Conservation (phyloP, 331 rosid genomes). For the Malus hybrid region DNA sequence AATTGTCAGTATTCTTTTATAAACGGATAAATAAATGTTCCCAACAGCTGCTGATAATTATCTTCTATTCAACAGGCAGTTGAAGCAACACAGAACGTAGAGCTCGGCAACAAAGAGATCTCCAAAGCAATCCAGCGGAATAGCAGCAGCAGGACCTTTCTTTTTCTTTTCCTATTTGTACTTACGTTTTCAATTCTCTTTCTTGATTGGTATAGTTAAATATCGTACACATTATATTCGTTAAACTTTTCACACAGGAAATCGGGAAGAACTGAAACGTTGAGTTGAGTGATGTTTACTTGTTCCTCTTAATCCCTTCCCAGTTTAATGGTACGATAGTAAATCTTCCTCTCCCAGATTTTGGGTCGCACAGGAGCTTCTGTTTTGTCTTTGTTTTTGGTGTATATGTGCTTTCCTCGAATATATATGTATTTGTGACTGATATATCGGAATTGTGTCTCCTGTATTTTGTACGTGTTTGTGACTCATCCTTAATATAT, state of each 20-base stretch:
- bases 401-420: too few relatives aligned
- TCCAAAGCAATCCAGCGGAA: constrained; percentile 82
- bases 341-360: too few relatives aligned
- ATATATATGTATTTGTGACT: too few relatives aligned
- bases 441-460: too few relatives aligned
- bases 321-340: too few relatives aligned
- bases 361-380: too few relatives aligned
- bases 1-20: neutral
- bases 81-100: constrained; percentile 84
- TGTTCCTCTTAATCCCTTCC: neutral
- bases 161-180: constrained; percentile 75
- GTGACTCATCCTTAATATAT: too few relatives aligned
- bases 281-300: neutral
- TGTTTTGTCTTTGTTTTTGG: too few relatives aligned
- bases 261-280: neutral
- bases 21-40: neutral
- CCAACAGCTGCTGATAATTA: neutral
- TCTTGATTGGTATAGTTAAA: constrained; percentile 89
- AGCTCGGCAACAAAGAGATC: constrained; percentile 91
- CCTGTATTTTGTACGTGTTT: too few relatives aligned
- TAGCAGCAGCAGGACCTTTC: constrained; percentile 87
- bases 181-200: constrained; percentile 73
- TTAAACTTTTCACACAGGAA: neutral
- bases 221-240: neutral
- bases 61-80: constrained; percentile 49